Base-by-base conservation (phyloP, 2,329 filamentous ascomycete species). In the Biscogniauxia mediterranea region DNA sequence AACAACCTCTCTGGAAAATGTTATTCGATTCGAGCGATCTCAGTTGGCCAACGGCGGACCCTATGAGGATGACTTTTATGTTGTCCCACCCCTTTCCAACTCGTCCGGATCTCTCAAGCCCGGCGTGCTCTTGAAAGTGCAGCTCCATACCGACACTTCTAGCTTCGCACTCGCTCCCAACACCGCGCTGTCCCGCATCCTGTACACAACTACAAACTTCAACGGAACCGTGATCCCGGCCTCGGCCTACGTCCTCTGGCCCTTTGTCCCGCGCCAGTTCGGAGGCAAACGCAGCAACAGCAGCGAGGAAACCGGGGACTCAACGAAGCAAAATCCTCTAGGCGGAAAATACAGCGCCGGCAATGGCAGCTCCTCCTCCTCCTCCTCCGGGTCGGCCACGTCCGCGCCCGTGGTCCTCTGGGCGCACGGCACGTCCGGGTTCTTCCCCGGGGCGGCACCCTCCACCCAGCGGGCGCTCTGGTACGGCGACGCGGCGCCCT, bases 171-270 rank as follows among this genome's bases (percentile, higher is more conserved):
- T 81, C 2, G 75, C 81, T 0, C 73, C 79, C 0, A 70, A 68
- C n/a, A 68, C 76, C 1, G 73, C 79, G 2, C 67, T 85, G 52
- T 83, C 80, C 1, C 77, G 81, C 15, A 76, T 85, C 62, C 63
- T 82, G 2, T 85, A 81, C 70, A 77, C 77, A 20, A 79, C 80
- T 0, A 74, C 72, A 20, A 77, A 75, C n/a, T 62, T 78, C 21
- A 81, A 83, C 59, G 78, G 79, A 2, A 77, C 76, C 0, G 61
- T 74, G 0, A 68, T 84, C 1, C 82, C 82, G 0, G 77, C 80
- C 8, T 82, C 81, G 1, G 82, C 76, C 1, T 83, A 76, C 66
- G 70, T 84, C 13, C 75, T 84, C 1, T 84, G 80, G 80, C 82
- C 81, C 0, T 84, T 73, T 56, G 55, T 49, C 23, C 54, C 63